Percentiles rank a stretch among this genome's conserved stretches.
Evolutionary conservation across 106 monocot species (phyloP).

Genomic region (Amphibolis antarctica): DNA sequence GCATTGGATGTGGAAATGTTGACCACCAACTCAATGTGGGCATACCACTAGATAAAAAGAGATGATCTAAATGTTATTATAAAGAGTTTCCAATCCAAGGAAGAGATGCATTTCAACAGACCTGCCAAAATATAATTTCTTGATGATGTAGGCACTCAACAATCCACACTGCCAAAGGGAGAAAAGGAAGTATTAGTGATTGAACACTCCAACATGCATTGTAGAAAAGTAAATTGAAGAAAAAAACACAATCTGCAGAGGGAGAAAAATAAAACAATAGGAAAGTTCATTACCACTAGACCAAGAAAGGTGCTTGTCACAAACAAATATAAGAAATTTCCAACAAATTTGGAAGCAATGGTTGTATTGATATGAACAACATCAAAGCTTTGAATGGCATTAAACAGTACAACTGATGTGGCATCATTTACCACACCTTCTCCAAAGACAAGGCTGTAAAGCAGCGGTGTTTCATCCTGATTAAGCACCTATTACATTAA

Average conservation of each 20-base stretch:
- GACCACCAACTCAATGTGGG: no score
- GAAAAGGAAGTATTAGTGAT: constrained; percentile 6
- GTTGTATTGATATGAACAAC: constrained; percentile 55
- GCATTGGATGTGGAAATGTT: no score
- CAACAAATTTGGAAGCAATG: constrained; percentile 41
- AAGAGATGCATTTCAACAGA: constrained; percentile 19
- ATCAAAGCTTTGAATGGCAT: constrained; percentile 90
- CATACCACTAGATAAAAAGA: no score
- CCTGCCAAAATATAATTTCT: constrained; percentile 94
- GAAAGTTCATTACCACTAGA: constrained; percentile 46
- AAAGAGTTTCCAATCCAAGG: no score
- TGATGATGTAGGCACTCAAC: constrained; percentile 85
- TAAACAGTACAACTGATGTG: constrained; percentile 92
- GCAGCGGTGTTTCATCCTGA: constrained; percentile 95
- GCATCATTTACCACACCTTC: constrained; percentile 99
- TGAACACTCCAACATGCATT: no score
- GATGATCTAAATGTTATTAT: no score
- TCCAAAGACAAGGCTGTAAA: constrained; percentile 94
- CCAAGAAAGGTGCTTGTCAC: constrained; percentile 81
- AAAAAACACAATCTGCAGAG: background rate
- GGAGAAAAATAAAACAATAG: background rate
- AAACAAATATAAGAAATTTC: constrained; percentile 84
- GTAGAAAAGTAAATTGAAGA: background rate
- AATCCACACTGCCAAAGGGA: constrained; percentile 50
- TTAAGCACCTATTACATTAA: constrained; percentile 66